phyloP scores from a whole-genome alignment of 148 eudicot species.

The Fagopyrum homotropicum region DNA sequence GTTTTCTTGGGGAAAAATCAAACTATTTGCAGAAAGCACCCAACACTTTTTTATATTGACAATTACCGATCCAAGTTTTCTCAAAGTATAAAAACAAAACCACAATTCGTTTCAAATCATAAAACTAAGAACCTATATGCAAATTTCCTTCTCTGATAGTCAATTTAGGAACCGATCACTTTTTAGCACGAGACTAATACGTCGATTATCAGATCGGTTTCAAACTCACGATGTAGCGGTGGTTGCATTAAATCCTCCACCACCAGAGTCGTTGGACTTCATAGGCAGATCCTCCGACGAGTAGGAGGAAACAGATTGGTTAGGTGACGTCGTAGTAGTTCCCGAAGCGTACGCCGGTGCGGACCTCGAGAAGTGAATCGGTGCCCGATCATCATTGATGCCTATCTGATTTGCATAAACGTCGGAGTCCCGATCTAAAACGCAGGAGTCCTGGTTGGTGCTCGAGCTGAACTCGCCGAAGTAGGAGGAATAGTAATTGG shows the following conservation, averaged over 20 bases:
- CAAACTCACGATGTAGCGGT: neutral
- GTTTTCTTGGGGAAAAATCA: too few relatives aligned
- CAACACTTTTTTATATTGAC: too few relatives aligned
- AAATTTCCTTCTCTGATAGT: neutral
- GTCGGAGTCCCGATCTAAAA: neutral
- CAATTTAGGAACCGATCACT: neutral
- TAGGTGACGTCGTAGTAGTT: conserved; percentile 14
- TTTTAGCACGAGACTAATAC: neutral
- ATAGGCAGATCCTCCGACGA: conserved; percentile 58
- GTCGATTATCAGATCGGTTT: too few relatives aligned
- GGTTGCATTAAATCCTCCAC: conserved; percentile 52
- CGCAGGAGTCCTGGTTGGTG: neutral
- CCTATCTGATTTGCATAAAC: neutral
- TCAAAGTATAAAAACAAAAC: too few relatives aligned
- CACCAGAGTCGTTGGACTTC: conserved; percentile 25
- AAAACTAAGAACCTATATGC: neutral
- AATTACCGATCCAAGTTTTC: too few relatives aligned
- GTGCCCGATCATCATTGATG: neutral
- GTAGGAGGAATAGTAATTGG: neutral
- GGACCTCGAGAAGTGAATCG: neutral
- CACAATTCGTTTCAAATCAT: too few relatives aligned
- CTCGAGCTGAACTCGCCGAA: neutral
- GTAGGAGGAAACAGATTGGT: conserved; percentile 42
- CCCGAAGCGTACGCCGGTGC: neutral
- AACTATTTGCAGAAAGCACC: too few relatives aligned